Evolutionary conservation across 163 green algal genomes (phyloP), one percentile per base, ranked within the genome.

Genomic region (Scenedesmus sp.): DNA sequence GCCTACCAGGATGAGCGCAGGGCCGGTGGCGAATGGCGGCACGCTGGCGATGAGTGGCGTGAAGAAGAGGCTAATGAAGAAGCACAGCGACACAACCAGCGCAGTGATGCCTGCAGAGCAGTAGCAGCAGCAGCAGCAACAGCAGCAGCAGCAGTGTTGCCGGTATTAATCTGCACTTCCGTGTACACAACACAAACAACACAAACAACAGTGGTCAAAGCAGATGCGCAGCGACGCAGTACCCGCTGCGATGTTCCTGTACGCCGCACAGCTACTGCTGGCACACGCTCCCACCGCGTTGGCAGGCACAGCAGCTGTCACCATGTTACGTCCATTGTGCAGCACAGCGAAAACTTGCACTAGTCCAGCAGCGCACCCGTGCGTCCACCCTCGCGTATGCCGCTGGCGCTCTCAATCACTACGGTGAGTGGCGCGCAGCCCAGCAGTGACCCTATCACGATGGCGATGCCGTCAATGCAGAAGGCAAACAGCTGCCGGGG

Each of bases 381-480:
- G 89, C 96, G 94, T 0, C 96, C 97, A 55, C 97, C 97, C 89
- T 98, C 97, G 7, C 95, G 56, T 18, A 92, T 92, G 73, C 90
- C 90, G 2, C 26, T 34, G 26, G 90, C 90, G 10, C 34, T 77
- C 74, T 93, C 90, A 57, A 93, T 89, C 56, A 67, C 74, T 15
- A 88, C 90, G 2, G 94, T 95, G 0, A 96, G 87, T 0, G 96
- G 96, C 5, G 95, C 96, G 52, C 94, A 98, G 87, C 97, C 97
- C 92, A 99, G 95, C 76, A 98, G 94, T 15, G 91, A 94, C 7
- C 97, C 96, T 2, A 97, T 83, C 54, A 98, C 91, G 62, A 96
- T 98, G 90, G 93, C 94, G 20, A 96, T 67, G 85, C 96, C 97
- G 84, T 99, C 97, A 15, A 96, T 93, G 70, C 94, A 91, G 90